Evolutionary conservation across 2,329 filamentous ascomycete genomes (phyloP), one percentile per base, ranked within the genome.

Genomic region (Chaetomium sp.): DNA sequence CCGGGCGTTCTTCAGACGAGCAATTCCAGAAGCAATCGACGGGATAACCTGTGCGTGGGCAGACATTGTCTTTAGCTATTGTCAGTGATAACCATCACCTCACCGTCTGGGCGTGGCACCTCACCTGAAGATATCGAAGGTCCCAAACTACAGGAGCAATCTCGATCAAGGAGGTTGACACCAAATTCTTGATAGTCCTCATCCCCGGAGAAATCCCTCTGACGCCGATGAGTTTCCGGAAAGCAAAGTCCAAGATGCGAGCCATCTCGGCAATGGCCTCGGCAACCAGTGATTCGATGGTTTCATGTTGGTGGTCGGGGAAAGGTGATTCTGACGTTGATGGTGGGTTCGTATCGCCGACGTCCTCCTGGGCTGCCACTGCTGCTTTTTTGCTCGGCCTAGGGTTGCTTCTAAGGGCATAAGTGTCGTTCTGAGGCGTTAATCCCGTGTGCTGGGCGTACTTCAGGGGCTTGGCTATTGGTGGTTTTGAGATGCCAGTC

Each of bases 111-210:
- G 58, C 29, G 19, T 49, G n/a, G 3, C 6, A 10, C 42, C 66
- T 66, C 59, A 73, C 75, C 69, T 73, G 69, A 19, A 75, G 71
- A 65, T 77, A 75, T 10, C 67, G 69, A 16, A 72, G 68, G 57
- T 76, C 75, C 74, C 75, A 77, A 1, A 76, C 73, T 49, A 70
- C 68, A 13, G 75, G 75, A 4, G 75, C 74, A 60, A 76, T 61
- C 13, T 74, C 73, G 19, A 74, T 69, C 33, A 76, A 57, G 3
- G 73, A 69, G 1, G 71, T 70, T 21, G 58, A 57, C 9, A 62
- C 31, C 19, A 62, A 62, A 10, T 65, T 66, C 58, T 60, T 69
- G 9, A 58, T 25, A 62, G 38, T 62, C 66, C 62, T 62, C 65
- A 63, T 49, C 51, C 73, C 61, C 8, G 62, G 51, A 45, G 55